Evolutionary conservation across 2,329 filamentous ascomycete species (phyloP), one percentile per base, ranked within the genome.

Genomic region (Phoma sp.): DNA sequence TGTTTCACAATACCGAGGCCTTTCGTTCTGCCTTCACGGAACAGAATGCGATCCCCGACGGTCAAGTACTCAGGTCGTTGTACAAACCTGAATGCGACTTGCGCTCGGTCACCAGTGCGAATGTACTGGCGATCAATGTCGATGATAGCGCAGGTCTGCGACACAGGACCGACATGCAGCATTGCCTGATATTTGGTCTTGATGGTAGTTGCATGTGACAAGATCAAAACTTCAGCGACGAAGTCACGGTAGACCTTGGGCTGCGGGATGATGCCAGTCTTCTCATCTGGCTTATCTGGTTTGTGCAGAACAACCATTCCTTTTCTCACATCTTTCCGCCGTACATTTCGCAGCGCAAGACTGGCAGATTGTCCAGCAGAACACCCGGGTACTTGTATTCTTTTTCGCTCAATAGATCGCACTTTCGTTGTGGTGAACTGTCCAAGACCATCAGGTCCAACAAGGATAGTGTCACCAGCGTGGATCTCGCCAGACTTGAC

Each of bases 141-240:
- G 68, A 99, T 96, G 71, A 99, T 97, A 10, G 92, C 88, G 71
- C 95, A 99, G 0, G 95, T 99, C 77, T 99, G 95, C 33, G 90
- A 92, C 36, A 99, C 90, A 0, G 95, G 91, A 0, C 95, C 95
- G 4, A 99, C 93, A 67, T 99, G 95, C 18, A 99, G 83, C 93
- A 98, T 99, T 0, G 95, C 95, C 78, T 99, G 95, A 64, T 99
- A 99, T 67, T 92, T 93, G 0, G 88, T 92, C 76, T 96, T 95
- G 75, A 99, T 99, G 36, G 95, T 99, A 0, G 95, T 99, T 0
- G 93, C 92, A 69, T 99, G 95, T 4, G 91, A 96, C 6, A 99
- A 82, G 62, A 99, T 98, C 18, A 99, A 82, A 1, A 99, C 95
- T 87, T 95, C 60, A 80, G 90, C 66, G 71, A 80, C 74, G 56